A percentile compares a stretch with the other conserved stretches of the same genome.
phyloP scores from a whole-genome alignment of 805 yeast species.

The Debaryomyces tyrocola region DNA sequence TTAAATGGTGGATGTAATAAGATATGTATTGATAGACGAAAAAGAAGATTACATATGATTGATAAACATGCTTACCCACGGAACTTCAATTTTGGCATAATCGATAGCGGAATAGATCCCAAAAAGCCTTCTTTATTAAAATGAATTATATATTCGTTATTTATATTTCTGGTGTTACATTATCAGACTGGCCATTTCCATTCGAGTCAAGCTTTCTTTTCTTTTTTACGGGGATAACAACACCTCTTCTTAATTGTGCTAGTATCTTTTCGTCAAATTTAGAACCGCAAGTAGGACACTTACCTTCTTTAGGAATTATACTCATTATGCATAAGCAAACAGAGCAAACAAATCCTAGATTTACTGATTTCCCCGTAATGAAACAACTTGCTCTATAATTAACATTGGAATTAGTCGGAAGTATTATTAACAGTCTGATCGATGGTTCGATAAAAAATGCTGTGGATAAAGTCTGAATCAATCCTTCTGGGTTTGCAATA shows the following conservation, averaged over 20 bases:
- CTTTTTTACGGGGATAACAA: slow-evolving; percentile 47
- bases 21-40: slow-evolving; percentile 35
- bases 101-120: slow-evolving; percentile 24
- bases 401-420: slow-evolving; percentile 82
- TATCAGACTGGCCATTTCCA: not conserved
- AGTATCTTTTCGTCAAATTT: slow-evolving; percentile 67
- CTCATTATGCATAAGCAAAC: slow-evolving; percentile 86
- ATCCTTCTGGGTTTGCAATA: slow-evolving; percentile 67
- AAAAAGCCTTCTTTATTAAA: not conserved
- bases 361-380: slow-evolving; percentile 85
- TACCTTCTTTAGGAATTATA: slow-evolving; percentile 59
- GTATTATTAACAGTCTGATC: slow-evolving; percentile 68
- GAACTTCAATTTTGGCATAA: slow-evolving; percentile 27
- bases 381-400: slow-evolving; percentile 96
- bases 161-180: not conserved
- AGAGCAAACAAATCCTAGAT: slow-evolving; percentile 91
- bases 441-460: slow-evolving; percentile 88
- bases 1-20: slow-evolving; percentile 36
- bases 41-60: slow-evolving; percentile 49
- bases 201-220: slow-evolving; percentile 29
- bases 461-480: slow-evolving; percentile 77
- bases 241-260: slow-evolving; percentile 56
- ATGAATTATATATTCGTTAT: not conserved
- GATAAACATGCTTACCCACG: slow-evolving; percentile 52
- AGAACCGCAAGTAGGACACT: slow-evolving; percentile 87